Conservation (phyloP, 495 filamentous ascomycete species). For the Margaritispora aquatica region DNA sequence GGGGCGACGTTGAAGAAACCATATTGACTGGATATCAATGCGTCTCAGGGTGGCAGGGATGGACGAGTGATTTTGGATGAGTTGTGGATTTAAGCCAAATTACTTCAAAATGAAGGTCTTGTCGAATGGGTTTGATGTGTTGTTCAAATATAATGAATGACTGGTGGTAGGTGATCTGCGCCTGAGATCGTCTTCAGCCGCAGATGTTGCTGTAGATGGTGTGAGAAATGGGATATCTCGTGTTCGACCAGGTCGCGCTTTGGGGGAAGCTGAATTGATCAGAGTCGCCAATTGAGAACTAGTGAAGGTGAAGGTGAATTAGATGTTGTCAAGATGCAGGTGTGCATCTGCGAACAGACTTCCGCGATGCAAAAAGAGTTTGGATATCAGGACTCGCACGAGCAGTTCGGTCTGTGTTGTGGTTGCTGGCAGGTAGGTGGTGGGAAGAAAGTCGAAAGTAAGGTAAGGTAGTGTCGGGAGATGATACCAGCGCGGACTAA, state of each 20-base stretch:
- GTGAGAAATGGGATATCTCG: not conserved
- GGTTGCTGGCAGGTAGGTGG: no score
- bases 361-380: not conserved
- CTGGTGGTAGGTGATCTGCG: not conserved
- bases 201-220: no score
- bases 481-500: not conserved
- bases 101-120: not conserved
- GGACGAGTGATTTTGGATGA: constrained; percentile 3
- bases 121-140: not conserved
- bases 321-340: not conserved
- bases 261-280: not conserved
- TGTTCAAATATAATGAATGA: not conserved
- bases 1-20: constrained; percentile 21
- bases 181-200: no score
- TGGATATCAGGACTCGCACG: not conserved
- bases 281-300: not conserved
- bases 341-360: constrained; percentile 1
- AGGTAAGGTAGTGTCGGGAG: not conserved
- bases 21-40: constrained; percentile 21
- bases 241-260: not conserved
- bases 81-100: constrained; percentile 7
- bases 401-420: not conserved
- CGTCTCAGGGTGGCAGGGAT: constrained; percentile 22
- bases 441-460: not conserved
- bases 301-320: not conserved